phyloP scores from a whole-genome alignment of 75 land plant species.

The Pseudotsuga menziesii region DNA sequence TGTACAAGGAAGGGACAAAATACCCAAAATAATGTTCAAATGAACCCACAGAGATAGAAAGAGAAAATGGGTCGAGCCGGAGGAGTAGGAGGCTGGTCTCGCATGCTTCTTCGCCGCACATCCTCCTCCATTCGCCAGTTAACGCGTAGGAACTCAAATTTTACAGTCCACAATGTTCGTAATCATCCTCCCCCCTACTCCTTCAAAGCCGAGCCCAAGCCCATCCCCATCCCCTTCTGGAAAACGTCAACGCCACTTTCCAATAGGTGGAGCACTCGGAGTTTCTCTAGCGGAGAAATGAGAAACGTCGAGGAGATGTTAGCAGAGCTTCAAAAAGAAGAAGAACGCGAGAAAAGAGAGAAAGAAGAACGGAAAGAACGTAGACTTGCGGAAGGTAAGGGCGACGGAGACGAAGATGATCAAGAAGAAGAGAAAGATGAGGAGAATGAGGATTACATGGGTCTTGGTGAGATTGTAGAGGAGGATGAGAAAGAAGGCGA shows the following conservation, averaged over 20 bases:
- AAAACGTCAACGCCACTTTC: too few species aligned
- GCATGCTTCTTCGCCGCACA: neutral
- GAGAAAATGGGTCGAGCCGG: neutral
- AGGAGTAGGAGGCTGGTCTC: conserved; percentile 7
- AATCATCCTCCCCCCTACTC: neutral
- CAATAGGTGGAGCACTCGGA: too few species aligned
- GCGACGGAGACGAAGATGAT: conserved; percentile 9
- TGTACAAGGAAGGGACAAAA: too few species aligned
- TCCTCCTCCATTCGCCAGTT: neutral
- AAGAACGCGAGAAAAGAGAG: conserved; percentile 21
- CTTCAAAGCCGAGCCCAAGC: neutral
- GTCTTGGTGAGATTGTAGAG: conserved; percentile 28
- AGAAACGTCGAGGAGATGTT: neutral
- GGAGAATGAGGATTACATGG: conserved; percentile 52
- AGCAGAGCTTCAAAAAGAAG: neutral
- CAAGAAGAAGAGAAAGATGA: conserved; percentile 17
- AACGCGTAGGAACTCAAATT: neutral
- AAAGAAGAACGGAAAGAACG: conserved; percentile 28
- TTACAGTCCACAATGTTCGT: neutral
- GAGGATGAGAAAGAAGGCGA: neutral
- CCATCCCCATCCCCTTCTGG: neutral
- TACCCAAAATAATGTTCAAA: too few species aligned
- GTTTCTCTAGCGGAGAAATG: neutral
- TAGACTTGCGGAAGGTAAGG: conserved; percentile 19
- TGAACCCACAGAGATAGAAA: neutral